Conservation (phyloP, 225 moss, liverwort and hornwort species). For the Anthoceros angustus region DNA sequence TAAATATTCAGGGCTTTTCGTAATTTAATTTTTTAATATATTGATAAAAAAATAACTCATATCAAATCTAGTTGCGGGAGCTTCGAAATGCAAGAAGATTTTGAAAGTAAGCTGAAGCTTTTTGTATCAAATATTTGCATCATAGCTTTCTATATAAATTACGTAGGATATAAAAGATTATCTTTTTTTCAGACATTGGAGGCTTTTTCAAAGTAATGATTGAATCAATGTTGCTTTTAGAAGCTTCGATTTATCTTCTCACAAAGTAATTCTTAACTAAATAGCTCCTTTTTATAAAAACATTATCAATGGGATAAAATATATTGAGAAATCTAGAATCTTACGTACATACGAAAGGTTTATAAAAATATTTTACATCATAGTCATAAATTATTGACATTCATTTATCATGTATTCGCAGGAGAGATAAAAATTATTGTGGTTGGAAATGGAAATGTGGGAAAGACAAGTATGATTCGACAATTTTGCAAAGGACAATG, state of each 20-base stretch:
- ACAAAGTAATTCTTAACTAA: too few relatives aligned
- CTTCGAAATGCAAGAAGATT: background rate
- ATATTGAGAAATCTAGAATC: background rate
- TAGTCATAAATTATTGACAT: background rate
- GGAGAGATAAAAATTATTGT: conserved; percentile 94
- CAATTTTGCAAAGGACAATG: conserved; percentile 81
- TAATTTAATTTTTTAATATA: too few relatives aligned
- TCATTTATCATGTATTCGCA: conserved; percentile 12
- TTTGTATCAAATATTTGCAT: background rate
- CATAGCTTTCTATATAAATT: background rate
- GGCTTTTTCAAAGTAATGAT: too few relatives aligned
- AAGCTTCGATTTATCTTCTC: too few relatives aligned
- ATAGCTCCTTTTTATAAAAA: too few relatives aligned
- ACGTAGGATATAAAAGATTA: background rate
- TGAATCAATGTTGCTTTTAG: too few relatives aligned
- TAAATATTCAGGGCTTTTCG: too few relatives aligned
- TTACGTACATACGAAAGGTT: background rate
- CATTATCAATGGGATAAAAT: background rate
- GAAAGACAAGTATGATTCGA: conserved; percentile 88
- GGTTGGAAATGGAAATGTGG: conserved; percentile 83
- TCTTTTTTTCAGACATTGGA: too few relatives aligned
- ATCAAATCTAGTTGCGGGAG: too few relatives aligned
- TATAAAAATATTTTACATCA: background rate
- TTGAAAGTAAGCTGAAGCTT: background rate
- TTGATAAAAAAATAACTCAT: too few relatives aligned